These are phyloP conservation scores for Pseudovirgaria hyperparasitica DNA, from an alignment of 2,329 filamentous ascomycete genomes.

Conservation along the genomic window DNA sequence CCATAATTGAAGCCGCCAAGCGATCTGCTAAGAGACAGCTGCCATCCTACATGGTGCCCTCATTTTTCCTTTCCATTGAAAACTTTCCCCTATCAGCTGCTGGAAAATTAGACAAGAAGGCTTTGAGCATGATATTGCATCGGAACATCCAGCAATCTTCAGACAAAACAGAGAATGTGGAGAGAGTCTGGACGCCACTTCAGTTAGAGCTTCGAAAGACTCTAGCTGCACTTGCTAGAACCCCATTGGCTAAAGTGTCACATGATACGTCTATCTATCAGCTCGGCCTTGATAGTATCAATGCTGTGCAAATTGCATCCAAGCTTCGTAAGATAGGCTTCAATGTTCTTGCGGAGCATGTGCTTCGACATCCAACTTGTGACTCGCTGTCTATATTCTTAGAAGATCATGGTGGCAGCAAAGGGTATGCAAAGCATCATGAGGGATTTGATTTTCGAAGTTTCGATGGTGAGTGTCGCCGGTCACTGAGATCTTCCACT, in stretches of 20 bases:
- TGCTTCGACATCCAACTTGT: conserved; percentile 45
- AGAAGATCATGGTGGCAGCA: not conserved
- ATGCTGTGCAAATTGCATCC: conserved; percentile 63
- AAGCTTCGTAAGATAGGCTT: conserved; percentile 49
- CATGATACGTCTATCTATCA: conserved; percentile 65
- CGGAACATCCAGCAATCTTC: too few species aligned
- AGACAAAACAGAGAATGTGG: too few species aligned
- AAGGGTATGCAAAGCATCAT: not conserved
- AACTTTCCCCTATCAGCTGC: conserved; percentile 24
- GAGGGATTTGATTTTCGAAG: conserved; percentile 33
- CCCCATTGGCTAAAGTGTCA: conserved; percentile 37
- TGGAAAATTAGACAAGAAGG: conserved; percentile 27
- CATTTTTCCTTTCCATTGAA: conserved; percentile 20
- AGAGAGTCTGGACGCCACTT: conserved; percentile 33
- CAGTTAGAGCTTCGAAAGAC: conserved; percentile 44
- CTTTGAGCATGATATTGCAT: conserved; percentile 19
- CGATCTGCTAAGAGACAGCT: conserved; percentile 11
- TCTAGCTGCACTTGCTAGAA: conserved; percentile 46
- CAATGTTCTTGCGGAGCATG: conserved; percentile 53
- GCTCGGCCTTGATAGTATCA: conserved; percentile 86
- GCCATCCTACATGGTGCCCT: conserved; percentile 26
- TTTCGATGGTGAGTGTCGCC: conserved; percentile 36
- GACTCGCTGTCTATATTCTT: conserved; percentile 14
- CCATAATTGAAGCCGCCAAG: conserved; percentile 11
- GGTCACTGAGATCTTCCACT: conserved; percentile 17